Base-by-base conservation (phyloP, 2,329 filamentous ascomycete species). In the Talaromyces sp. region DNA sequence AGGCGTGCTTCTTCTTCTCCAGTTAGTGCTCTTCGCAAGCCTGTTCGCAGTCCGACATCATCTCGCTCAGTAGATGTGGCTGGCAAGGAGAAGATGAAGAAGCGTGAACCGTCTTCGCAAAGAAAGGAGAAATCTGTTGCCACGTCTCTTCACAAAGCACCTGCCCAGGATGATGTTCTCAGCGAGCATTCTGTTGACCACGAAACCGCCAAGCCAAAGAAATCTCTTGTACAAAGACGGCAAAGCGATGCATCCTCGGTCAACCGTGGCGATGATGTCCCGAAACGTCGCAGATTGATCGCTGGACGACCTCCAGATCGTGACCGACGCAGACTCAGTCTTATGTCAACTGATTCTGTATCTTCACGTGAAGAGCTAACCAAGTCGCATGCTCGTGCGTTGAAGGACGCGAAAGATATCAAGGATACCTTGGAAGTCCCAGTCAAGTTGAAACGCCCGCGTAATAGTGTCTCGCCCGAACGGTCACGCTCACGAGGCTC, bases 401-500 rank as follows among this genome's bases (percentile, higher is more conserved):
- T 34, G 13, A 74, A 36, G 62, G 69, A 34, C 22, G 15, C 25
- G 31, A 58, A 22, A 53, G 64, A 66, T 10, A n/a, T 34, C 1
- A 65, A 61, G 17, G 60, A 66, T 13, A 49, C 31, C 11, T 59
- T 58, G 22, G 61, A 66, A 22, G 25, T 59, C n/a, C 51, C 61
- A 34, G 60, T 66, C 40, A 69, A 70, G 11, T 69, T 80, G 47
- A 82, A 82, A 69, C 76, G 80, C 45, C 72, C 76, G 31, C 77
- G 80, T 51, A 75, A 72, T 58, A 82, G 79, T 65, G 70, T 72
- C 25, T 80, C 79, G n/a, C 80, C 79, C 4, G 76, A 79, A 63
- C 69, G 78, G 63, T 74, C 73, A 43, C 75, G 73, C 36, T 76
- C 76, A 11, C 74, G 74, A 49, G 76, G 71, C 29, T 67, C 70